Percentiles rank a stretch among this genome's conserved stretches.
phyloP scores from a whole-genome alignment of 2,329 filamentous ascomycete species.

The Emydomyces testavorans region DNA sequence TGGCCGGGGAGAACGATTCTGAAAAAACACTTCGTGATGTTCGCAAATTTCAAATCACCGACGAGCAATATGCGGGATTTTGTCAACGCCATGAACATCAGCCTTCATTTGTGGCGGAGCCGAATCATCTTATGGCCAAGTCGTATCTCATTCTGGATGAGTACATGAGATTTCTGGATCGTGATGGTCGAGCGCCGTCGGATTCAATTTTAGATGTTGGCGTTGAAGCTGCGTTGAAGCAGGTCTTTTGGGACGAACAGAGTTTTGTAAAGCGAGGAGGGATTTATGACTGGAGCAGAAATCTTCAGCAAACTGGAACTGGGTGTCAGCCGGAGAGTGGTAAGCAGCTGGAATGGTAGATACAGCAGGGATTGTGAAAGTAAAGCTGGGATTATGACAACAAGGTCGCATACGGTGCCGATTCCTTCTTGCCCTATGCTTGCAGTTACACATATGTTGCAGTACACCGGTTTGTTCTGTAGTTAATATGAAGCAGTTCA shows the following conservation, averaged over 20 bases:
- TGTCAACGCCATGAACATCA: constrained; percentile 36
- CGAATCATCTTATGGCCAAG: constrained; percentile 41
- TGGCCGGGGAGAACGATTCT: constrained; percentile 44
- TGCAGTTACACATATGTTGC: too few species aligned
- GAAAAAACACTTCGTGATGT: constrained; percentile 33
- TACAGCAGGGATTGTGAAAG: background rate
- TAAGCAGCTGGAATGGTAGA: constrained; percentile 3
- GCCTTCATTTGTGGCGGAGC: constrained; percentile 38
- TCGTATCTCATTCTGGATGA: constrained; percentile 45
- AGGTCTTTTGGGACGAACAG: constrained; percentile 39
- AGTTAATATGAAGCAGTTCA: too few species aligned
- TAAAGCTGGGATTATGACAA: background rate
- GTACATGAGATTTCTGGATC: constrained; percentile 42
- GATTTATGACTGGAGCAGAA: constrained; percentile 28
- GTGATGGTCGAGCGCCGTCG: constrained; percentile 28
- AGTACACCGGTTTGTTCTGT: too few species aligned
- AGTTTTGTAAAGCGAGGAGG: constrained; percentile 28
- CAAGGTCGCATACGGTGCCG: too few species aligned
- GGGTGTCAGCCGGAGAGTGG: background rate
- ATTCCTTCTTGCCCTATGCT: too few species aligned
- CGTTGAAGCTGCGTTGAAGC: constrained; percentile 35
- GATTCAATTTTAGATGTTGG: constrained; percentile 38
- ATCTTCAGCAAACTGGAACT: background rate
- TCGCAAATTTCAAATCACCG: constrained; percentile 36
- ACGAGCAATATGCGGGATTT: constrained; percentile 39